These are phyloP conservation scores for Boechera retrofracta DNA, from an alignment of 345 rosid genomes.

Conservation along the genomic window DNA sequence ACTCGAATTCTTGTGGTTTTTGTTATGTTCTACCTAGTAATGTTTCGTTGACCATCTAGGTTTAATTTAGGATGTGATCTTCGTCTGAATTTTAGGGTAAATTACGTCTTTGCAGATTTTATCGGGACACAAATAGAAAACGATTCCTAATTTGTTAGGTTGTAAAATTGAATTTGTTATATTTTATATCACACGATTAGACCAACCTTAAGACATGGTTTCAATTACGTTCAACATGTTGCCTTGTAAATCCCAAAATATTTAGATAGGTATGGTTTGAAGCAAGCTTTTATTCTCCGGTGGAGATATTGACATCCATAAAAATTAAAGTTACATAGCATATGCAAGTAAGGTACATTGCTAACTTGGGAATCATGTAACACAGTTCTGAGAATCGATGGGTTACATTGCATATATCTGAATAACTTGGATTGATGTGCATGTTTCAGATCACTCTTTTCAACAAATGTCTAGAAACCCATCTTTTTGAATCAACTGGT, in stretches of 20 bases:
- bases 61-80: neutral
- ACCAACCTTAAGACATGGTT: neutral
- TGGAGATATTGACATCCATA: no score
- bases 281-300: no score
- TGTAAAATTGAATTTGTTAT: neutral
- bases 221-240: neutral
- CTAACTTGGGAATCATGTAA: neutral
- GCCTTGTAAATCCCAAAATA: neutral
- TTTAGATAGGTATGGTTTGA: no score
- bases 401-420: neutral
- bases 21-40: neutral
- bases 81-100: neutral
- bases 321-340: neutral
- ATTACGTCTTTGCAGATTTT: no score
- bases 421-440: neutral
- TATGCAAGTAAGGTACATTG: neutral
- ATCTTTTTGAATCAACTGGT: neutral
- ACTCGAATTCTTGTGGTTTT: neutral
- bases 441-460: neutral
- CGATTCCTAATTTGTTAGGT: neutral
- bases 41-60: conserved; percentile 12
- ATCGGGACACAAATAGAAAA: no score
- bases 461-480: neutral
- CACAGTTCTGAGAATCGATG: neutral
- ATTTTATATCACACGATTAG: neutral